Conservation (phyloP, 176 grass and related monocot species). For the Triticum monococcum region DNA sequence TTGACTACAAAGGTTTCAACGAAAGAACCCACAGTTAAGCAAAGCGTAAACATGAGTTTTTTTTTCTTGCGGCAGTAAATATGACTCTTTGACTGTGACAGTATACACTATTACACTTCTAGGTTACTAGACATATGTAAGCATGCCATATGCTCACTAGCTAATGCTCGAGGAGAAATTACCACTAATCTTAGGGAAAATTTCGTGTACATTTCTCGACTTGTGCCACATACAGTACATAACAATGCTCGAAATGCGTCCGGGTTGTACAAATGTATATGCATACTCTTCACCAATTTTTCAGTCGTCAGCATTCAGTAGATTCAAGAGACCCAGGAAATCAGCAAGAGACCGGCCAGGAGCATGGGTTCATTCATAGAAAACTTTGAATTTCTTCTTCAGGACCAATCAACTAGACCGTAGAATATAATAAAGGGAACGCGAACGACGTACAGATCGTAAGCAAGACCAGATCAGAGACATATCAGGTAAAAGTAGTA, state of each 20-base stretch:
- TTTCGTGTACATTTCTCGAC: conserved; percentile 18
- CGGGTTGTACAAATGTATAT: background rate
- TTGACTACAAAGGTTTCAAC: background rate
- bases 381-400: conserved; percentile 39
- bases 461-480: background rate
- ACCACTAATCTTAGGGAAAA: conserved; percentile 2
- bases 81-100: background rate
- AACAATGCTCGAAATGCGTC: no score
- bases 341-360: background rate
- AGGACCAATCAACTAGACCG: conserved; percentile 30
- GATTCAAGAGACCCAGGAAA: conserved; percentile 6
- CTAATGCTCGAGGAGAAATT: conserved; percentile 21
- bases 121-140: background rate
- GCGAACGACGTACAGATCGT: background rate
- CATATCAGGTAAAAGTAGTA: conserved; percentile 33
- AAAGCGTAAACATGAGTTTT: background rate
- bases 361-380: background rate
- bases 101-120: background rate
- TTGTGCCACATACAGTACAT: background rate
- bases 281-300: background rate
- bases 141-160: background rate
- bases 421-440: conserved; percentile 9
- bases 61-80: background rate
- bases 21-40: background rate
- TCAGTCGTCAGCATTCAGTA: conserved; percentile 28